Evolutionary conservation across 257 asterid genomes (phyloP), one percentile per base, ranked within the genome.

Genomic region (Rhazya stricta): DNA sequence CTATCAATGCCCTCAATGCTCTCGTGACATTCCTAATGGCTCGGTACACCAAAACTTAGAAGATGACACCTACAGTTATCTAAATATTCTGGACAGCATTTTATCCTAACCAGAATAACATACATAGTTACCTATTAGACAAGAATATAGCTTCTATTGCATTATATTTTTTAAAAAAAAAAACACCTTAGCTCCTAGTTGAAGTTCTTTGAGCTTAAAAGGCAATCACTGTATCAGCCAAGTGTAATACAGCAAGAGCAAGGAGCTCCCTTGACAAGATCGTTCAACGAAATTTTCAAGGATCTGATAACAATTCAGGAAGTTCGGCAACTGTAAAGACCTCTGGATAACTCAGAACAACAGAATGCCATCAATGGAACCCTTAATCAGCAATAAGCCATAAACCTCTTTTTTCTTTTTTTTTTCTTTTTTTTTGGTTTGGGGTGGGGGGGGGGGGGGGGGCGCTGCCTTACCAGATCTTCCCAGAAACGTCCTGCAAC

Each of bases 401-500:
- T n/a, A n/a, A n/a, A n/a, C n/a, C n/a, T n/a, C n/a, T n/a, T n/a
- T n/a, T n/a, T n/a, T n/a, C n/a, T n/a, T n/a, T n/a, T n/a, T n/a
- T n/a, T n/a, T n/a, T n/a, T n/a, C n/a, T n/a, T n/a, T n/a, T n/a
- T n/a, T n/a, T n/a, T n/a, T n/a, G n/a, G n/a, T n/a, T n/a, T n/a
- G n/a, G n/a, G n/a, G n/a, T n/a, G n/a, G n/a, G n/a, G n/a, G n/a
- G n/a, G n/a, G n/a, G n/a, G n/a, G n/a, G n/a, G n/a, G n/a, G n/a
- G n/a, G n/a, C n/a, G n/a, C n/a, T n/a, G n/a, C 27, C 91, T 79
- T 88, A 94, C 99, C 93, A 95, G 88, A 85, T 95, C 99, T 82
- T 95, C 99, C 99, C 99, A 95, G 58, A 92, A 95, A 61, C 97
- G 98, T 76, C 99, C 98, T 1, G 99, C 86, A 67, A 95, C 92